Evolutionary conservation across 768 basidiomycete species (phyloP), one percentile per base, ranked within the genome.

Genomic region (Tylopilus intermedius): DNA sequence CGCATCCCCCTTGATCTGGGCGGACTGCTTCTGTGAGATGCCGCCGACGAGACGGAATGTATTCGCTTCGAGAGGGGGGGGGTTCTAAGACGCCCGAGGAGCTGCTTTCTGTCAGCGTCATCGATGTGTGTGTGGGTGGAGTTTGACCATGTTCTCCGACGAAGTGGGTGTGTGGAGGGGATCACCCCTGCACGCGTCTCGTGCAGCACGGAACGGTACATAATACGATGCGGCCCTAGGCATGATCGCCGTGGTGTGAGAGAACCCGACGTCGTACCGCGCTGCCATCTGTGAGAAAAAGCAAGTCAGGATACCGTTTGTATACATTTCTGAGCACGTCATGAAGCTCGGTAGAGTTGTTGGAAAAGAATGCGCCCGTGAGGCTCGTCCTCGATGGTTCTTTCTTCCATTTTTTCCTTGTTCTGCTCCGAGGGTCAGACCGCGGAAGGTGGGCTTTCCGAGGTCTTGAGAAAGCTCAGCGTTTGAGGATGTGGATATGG

Each of bases 171-270:
- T 29, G 30, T 30, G 30, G 30, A 30, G 30, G 2, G 30, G 9
- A 18, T 30, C 30, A 30, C 4, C 30, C 30, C 30, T 30, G 30
- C 30, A 30, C 9, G 30, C 30, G 30, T 30, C 9, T 7, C 30
- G 30, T 27, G 11, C 39, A 33, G 30, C 30, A 37, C 35, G 38
- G n/a, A n/a, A 14, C 33, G 13, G 47, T 58, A 58, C 58, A 58
- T 58, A 59, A 60, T 35, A 37, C 5, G 38, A 0, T 7, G n/a
- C 38, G n/a, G 18, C 41, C 38, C 30, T 37, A 30, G 41, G 7
- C 27, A 38, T 53, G 61, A 50, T 67, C 62, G 50, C 63, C 62
- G 63, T 47, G n/a, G 66, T 65, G 64, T 65, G 64, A 65, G 64
- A 65, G 54, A 30, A 6, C 30, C 30, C 30, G 30, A 7, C 47